phyloP scores from a whole-genome alignment of 2,329 filamentous ascomycete genomes.

The Pseudopyrenochaeta lycopersici region DNA sequence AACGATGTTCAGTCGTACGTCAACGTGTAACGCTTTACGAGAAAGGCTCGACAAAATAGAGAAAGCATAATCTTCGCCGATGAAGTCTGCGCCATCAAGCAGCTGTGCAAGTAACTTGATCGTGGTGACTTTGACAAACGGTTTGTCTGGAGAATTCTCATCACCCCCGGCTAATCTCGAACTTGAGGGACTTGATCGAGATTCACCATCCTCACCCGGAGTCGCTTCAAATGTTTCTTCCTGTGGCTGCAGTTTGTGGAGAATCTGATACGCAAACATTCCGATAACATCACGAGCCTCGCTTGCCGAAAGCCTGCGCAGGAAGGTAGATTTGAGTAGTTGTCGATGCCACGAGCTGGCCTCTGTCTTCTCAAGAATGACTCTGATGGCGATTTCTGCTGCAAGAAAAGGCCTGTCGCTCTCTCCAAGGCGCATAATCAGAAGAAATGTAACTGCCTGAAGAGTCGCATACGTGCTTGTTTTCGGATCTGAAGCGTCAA shows the following conservation, averaged over 20 bases:
- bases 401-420: slow-evolving; percentile 45
- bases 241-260: slow-evolving; percentile 33
- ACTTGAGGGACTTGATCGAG: background rate
- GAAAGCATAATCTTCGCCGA: slow-evolving; percentile 40
- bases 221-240: slow-evolving; percentile 1
- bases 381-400: slow-evolving; percentile 34
- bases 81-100: slow-evolving; percentile 42
- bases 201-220: background rate
- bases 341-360: slow-evolving; percentile 55
- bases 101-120: slow-evolving; percentile 54
- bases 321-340: slow-evolving; percentile 42
- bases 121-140: slow-evolving; percentile 53
- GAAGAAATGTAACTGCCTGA: slow-evolving; percentile 32
- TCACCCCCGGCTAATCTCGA: no score
- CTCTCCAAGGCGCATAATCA: slow-evolving; percentile 31
- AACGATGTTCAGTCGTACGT: slow-evolving; percentile 47
- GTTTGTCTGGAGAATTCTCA: background rate
- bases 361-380: slow-evolving; percentile 43
- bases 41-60: slow-evolving; percentile 43
- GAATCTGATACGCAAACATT: slow-evolving; percentile 40
- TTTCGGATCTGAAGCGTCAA: slow-evolving; percentile 8
- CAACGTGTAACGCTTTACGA: slow-evolving; percentile 43
- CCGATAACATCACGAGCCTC: slow-evolving; percentile 39
- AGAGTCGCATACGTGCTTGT: slow-evolving; percentile 15
- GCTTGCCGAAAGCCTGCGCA: slow-evolving; percentile 43